Conservation (phyloP, 2,329 filamentous ascomycete genomes). For the Cladosporium sp. region DNA sequence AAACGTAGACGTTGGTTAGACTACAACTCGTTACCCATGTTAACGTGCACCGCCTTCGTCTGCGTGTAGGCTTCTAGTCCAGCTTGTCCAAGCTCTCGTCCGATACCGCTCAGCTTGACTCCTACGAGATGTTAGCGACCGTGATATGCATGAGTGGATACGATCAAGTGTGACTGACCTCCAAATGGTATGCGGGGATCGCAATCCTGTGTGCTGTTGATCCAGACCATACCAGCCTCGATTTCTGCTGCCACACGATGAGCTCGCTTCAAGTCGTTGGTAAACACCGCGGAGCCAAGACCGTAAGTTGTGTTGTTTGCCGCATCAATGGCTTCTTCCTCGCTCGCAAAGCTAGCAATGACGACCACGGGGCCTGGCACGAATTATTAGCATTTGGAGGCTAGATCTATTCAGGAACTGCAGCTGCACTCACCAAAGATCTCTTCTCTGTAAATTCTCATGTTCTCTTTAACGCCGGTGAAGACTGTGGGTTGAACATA, state of each 20-base stretch:
- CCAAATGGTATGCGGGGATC: slow-evolving; percentile 43
- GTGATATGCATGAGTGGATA: too few species aligned
- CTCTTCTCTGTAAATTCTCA: slow-evolving; percentile 47
- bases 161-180: slow-evolving; percentile 21
- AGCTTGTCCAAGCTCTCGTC: slow-evolving; percentile 37
- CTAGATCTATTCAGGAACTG: background rate
- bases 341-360: slow-evolving; percentile 43
- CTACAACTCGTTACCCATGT: slow-evolving; percentile 25
- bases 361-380: slow-evolving; percentile 42
- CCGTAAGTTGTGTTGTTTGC: slow-evolving; percentile 48
- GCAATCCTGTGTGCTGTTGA: slow-evolving; percentile 48
- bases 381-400: background rate
- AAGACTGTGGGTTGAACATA: slow-evolving; percentile 24
- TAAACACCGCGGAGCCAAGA: slow-evolving; percentile 47
- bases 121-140: slow-evolving; percentile 36
- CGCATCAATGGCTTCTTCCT: slow-evolving; percentile 43
- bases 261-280: slow-evolving; percentile 43
- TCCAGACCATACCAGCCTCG: slow-evolving; percentile 49
- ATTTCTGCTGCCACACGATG: slow-evolving; percentile 46
- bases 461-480: slow-evolving; percentile 42
- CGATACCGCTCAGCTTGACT: slow-evolving; percentile 41
- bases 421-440: slow-evolving; percentile 37
- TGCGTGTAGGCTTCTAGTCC: slow-evolving; percentile 27
- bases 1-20: background rate
- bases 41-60: slow-evolving; percentile 28